Evolutionary conservation across 305 asterid species (phyloP), one percentile per base, ranked within the genome.

Genomic region (Fraxinus latifolia): DNA sequence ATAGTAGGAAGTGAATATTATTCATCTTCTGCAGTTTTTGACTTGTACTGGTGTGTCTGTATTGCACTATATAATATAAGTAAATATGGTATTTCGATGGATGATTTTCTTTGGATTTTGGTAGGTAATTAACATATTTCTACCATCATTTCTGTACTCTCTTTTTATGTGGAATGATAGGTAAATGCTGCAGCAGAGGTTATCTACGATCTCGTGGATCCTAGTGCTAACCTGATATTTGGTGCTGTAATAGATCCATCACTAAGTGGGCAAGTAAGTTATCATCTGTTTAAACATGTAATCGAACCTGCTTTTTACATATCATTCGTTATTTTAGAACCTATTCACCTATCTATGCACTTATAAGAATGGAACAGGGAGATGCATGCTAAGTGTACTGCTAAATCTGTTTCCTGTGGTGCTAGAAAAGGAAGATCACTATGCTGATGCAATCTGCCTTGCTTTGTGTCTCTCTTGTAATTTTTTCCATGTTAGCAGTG

Each of bases 161-260:
- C 37, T 70, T 67, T 67, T 67, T 11, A 82, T 82, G 80, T 62
- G 78, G 67, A 77, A 80, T 71, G 74, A 74, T 86, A 96, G 98
- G 98, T 96, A 82, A 96, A 94, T 87, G 94, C 98, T 77, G 98
- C 98, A 62, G 99, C 99, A 74, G 99, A 96, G 90, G 99, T 96
- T 85, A 94, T 96, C 87, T 96, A 96, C 80, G 99, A 94, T 86
- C 97, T 96, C 77, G 99, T 96, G 80, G 99, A 96, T 88, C 97
- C 99, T 77, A 93, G 91, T 87, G 98, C 99, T 83, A 94, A 96
- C 92, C 86, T 96, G 83, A 96, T 96, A 27, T 96, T 96, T 79
- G 99, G 99, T 76, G 99, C 99, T 53, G 99, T 95, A 19, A 86
- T 95, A 67, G 99, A 95, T 87, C 97, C 99, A 50, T 88, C 94